Evolutionary conservation across 2,329 filamentous ascomycete genomes (phyloP), one percentile per base, ranked within the genome.

Genomic region (Penicillium psychrosexuale): DNA sequence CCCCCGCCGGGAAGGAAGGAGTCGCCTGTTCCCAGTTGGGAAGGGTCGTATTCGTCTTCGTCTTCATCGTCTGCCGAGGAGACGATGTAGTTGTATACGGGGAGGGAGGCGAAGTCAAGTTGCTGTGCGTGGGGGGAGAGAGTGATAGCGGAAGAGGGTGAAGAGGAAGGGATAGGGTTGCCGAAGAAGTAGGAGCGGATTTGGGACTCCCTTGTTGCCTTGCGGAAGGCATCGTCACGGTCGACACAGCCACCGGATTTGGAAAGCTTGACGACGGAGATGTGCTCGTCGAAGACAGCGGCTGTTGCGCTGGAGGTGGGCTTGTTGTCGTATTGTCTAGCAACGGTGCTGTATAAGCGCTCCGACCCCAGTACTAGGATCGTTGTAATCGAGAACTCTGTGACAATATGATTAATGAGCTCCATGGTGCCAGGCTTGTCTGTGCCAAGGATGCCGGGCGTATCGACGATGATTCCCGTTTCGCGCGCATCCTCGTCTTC

Each of bases 161-260:
- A 69, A 9, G 33, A 51, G 11, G 74, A 72, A 2, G 75, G 69
- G 9, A 73, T 71, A 0, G 72, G 64, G 59, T 89, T 88, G 9
- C 94, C 94, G 69, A 97, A 99, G 77, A 99, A 99, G 74, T 99
- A 99, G 64, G 92, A 88, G 62, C 89, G 88, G 49, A 97, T 91
- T 47, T 89, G 83, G 0, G 88, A 84, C 66, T 95, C 89, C 42
- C 89, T 83, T 5, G 84, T 76, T 15, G 85, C 81, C 65, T 90
- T 88, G 80, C 92, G 84, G 71, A 90, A 95, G 0, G 76, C 70
- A 36, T 87, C 83, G 60, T 91, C 88, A 45, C 90, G 83, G 66
- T 90, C 84, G 1, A 90, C 89, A 36, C 90, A 91, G 24, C 94
- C 94, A 34, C 90, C 89, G 0, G 91, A 95, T 69, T 91, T 91